phyloP scores from a whole-genome alignment of 73 alveolate species.

The Tetrahymena elliotti region DNA sequence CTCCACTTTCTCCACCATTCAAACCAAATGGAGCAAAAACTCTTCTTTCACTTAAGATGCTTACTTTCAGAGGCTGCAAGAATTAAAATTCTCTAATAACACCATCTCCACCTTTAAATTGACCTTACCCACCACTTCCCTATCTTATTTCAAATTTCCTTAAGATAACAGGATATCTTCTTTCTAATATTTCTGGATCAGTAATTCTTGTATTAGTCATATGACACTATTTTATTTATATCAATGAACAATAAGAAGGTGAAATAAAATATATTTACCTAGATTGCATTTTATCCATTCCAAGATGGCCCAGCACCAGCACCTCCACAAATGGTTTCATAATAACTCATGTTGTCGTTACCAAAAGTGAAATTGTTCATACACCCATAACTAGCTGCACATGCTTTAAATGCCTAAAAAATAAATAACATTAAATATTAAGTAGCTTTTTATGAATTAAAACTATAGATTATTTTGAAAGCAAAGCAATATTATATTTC shows the following conservation, averaged over 20 bases:
- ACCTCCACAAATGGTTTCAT: slow-evolving; percentile 90
- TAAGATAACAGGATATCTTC: slow-evolving; percentile 74
- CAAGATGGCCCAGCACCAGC: slow-evolving; percentile 86
- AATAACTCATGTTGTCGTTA: slow-evolving; percentile 53
- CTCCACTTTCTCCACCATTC: slow-evolving; percentile 70
- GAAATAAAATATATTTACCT: slow-evolving; percentile 13
- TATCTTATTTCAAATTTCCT: slow-evolving; percentile 56
- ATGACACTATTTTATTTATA: slow-evolving; percentile 41
- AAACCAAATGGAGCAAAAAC: slow-evolving; percentile 81
- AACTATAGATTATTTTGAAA: not conserved
- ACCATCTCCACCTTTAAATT: slow-evolving; percentile 83
- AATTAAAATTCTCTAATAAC: slow-evolving; percentile 73
- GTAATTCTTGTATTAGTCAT: slow-evolving; percentile 93
- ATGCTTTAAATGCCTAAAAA: slow-evolving; percentile 49
- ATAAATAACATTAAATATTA: not conserved
- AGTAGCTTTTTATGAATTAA: not conserved
- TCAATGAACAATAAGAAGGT: too few species aligned
- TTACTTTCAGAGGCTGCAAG: slow-evolving; percentile 48
- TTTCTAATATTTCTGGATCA: slow-evolving; percentile 76
- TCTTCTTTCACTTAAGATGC: slow-evolving; percentile 73
- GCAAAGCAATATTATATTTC: too few species aligned
- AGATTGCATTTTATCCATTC: slow-evolving; percentile 75
- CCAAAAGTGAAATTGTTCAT: slow-evolving; percentile 90
- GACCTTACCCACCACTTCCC: slow-evolving; percentile 79
- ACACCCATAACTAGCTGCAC: slow-evolving; percentile 86